These are phyloP conservation scores for Aspergillus quadrilineatus DNA, from an alignment of 2,329 filamentous ascomycete species.

Conservation along the genomic window DNA sequence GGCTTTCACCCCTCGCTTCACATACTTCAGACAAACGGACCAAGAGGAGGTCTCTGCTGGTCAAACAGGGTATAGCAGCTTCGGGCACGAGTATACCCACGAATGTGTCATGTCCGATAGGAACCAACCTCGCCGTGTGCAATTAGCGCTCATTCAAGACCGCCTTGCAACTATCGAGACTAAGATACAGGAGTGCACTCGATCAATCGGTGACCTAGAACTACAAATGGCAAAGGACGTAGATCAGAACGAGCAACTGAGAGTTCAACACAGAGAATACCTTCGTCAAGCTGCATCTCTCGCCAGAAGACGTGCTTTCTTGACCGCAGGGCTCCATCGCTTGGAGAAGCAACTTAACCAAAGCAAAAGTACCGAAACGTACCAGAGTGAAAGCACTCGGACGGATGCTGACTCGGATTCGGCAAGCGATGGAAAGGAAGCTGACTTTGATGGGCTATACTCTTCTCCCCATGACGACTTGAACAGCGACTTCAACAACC, in stretches of 20 bases:
- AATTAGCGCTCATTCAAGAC: conserved; percentile 78
- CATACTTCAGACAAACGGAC: conserved; percentile 96
- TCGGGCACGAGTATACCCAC: conserved; percentile 91
- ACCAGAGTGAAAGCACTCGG: conserved; percentile 27
- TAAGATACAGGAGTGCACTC: conserved; percentile 74
- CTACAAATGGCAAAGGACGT: conserved; percentile 58
- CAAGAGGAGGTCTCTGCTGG: conserved; percentile 75
- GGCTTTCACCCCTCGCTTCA: conserved; percentile 89
- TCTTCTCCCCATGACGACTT: conserved; percentile 74
- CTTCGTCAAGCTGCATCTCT: conserved; percentile 58
- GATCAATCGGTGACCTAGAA: conserved; percentile 73
- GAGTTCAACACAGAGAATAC: conserved; percentile 51
- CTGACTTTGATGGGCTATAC: conserved; percentile 58
- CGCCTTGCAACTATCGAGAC: conserved; percentile 74
- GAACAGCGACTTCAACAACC: conserved; percentile 93
- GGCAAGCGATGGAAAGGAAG: conserved; percentile 55
- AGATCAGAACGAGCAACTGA: conserved; percentile 47
- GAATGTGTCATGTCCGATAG: conserved; percentile 91
- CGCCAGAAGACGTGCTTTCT: conserved; percentile 58
- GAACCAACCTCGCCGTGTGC: conserved; percentile 84
- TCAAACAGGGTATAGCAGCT: conserved; percentile 77
- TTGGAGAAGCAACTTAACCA: conserved; percentile 51
- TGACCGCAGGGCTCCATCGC: conserved; percentile 58
- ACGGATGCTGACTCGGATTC: conserved; percentile 38
- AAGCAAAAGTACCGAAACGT: conserved; percentile 40